Percentiles rank a stretch among this genome's conserved stretches.
Conservation (phyloP, 2,329 filamentous ascomycete genomes). For the Colletotrichum musicola region DNA sequence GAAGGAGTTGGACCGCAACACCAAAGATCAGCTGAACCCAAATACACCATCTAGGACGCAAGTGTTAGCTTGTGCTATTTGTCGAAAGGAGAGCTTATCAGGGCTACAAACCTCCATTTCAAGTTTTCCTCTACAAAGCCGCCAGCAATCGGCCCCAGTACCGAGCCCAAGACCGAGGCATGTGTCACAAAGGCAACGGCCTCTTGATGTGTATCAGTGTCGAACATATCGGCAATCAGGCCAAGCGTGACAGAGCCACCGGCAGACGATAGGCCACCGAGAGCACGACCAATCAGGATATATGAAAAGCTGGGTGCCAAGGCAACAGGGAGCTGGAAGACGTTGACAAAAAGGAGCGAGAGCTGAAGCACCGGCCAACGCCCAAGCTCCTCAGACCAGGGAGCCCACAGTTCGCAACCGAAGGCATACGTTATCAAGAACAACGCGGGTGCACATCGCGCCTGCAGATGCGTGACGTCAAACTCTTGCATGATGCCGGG, state of each 20-base stretch:
- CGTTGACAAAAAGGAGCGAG: slow-evolving; percentile 80
- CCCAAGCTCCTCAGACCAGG: slow-evolving; percentile 87
- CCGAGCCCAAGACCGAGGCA: slow-evolving; percentile 82
- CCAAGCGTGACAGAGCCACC: slow-evolving; percentile 80
- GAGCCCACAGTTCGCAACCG: slow-evolving; percentile 89
- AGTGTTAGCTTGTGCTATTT: slow-evolving; percentile 30
- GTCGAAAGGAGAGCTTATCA: too few species aligned
- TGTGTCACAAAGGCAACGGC: slow-evolving; percentile 83
- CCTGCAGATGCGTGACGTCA: slow-evolving; percentile 74
- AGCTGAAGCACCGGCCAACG: slow-evolving; percentile 81
- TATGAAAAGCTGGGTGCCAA: slow-evolving; percentile 79
- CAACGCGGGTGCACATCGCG: slow-evolving; percentile 80
- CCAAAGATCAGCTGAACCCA: slow-evolving; percentile 90
- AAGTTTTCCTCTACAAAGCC: slow-evolving; percentile 79
- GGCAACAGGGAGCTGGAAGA: slow-evolving; percentile 80
- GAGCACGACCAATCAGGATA: slow-evolving; percentile 76
- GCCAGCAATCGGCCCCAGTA: slow-evolving; percentile 82
- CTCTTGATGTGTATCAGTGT: slow-evolving; percentile 78
- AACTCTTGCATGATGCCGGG: slow-evolving; percentile 76
- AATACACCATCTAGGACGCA: slow-evolving; percentile 68
- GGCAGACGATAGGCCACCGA: slow-evolving; percentile 78
- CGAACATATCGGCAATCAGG: slow-evolving; percentile 82
- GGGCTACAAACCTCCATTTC: slow-evolving; percentile 68
- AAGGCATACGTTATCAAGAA: slow-evolving; percentile 87
- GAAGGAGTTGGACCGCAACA: slow-evolving; percentile 74